These are phyloP conservation scores for Clonostachys byssicola DNA, from an alignment of 2,329 filamentous ascomycete genomes.

Conservation along the genomic window DNA sequence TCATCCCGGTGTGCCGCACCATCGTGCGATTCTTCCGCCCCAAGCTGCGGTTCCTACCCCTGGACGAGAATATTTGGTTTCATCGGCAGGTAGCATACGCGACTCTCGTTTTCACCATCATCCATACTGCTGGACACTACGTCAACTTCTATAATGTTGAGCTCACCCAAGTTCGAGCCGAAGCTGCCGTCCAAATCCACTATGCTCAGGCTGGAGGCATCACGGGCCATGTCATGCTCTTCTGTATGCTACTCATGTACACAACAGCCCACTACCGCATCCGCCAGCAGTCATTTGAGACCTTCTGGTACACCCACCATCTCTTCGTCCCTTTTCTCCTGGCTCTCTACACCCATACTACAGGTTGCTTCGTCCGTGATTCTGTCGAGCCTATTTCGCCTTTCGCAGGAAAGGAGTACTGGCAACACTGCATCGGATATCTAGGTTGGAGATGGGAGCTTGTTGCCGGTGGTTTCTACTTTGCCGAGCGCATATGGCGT, in stretches of 20 bases:
- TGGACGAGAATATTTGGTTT: slow-evolving; percentile 98
- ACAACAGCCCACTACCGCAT: slow-evolving; percentile 92
- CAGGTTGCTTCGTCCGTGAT: slow-evolving; percentile 94
- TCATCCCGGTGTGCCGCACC: slow-evolving; percentile 93
- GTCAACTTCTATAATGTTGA: slow-evolving; percentile 99
- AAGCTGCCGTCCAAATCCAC: slow-evolving; percentile 84
- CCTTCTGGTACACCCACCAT: slow-evolving; percentile 99
- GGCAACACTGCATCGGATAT: slow-evolving; percentile 92
- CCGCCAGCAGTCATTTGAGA: slow-evolving; percentile 94
- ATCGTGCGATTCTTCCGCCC: slow-evolving; percentile 80
- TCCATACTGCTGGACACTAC: slow-evolving; percentile 81
- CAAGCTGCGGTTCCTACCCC: slow-evolving; percentile 79
- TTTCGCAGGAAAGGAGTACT: slow-evolving; percentile 78
- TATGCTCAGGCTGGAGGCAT: slow-evolving; percentile 86
- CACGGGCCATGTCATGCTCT: slow-evolving; percentile 93
- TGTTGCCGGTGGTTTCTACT: slow-evolving; percentile 77
- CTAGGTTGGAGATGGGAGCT: slow-evolving; percentile 97
- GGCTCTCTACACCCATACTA: slow-evolving; percentile 91
- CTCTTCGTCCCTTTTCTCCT: slow-evolving; percentile 96
- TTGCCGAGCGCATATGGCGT: slow-evolving; percentile 84
- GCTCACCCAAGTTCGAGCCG: slow-evolving; percentile 72
- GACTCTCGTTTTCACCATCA: slow-evolving; percentile 73
- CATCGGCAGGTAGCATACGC: slow-evolving; percentile 92
- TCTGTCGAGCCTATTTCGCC: slow-evolving; percentile 69
- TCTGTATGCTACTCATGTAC: slow-evolving; percentile 99